Evolutionary conservation across 345 rosid species (phyloP).

Genomic region (Psidium guajava): DNA sequence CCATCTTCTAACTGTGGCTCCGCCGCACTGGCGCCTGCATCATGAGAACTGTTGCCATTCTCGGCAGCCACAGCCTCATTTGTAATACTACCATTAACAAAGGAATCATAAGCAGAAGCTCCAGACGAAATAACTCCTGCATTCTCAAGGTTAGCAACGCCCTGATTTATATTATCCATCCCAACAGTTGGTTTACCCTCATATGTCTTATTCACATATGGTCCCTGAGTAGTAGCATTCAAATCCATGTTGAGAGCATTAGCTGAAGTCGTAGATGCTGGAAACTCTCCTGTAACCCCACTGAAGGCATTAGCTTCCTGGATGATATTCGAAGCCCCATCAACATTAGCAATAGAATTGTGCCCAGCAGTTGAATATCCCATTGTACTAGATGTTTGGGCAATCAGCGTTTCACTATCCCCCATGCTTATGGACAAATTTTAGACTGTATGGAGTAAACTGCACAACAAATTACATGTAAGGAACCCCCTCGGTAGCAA

Average conservation of each 20-base stretch:
- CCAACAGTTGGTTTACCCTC: background rate
- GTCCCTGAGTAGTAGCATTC: background rate
- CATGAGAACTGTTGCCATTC: constrained; percentile 47
- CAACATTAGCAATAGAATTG: background rate
- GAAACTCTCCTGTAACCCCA: background rate
- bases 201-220: background rate
- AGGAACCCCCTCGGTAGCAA: background rate
- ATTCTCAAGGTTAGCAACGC: constrained; percentile 3
- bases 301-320: background rate
- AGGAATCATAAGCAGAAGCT: constrained; percentile 15
- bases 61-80: constrained; percentile 30
- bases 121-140: constrained; percentile 6
- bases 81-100: constrained; percentile 46
- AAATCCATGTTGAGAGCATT: background rate
- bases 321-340: background rate
- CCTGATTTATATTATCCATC: background rate
- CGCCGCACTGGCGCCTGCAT: constrained; percentile 19
- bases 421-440: background rate
- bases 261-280: background rate
- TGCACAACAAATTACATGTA: background rate
- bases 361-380: background rate
- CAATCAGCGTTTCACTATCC: constrained; percentile 2
- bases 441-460: background rate
- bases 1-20: constrained; percentile 34
- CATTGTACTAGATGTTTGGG: constrained; percentile 1